A percentile compares a stretch with the other conserved stretches of the same genome.
These are phyloP conservation scores for Plantago elongata DNA, from an alignment of 257 asterid genomes.

Conservation along the genomic window DNA sequence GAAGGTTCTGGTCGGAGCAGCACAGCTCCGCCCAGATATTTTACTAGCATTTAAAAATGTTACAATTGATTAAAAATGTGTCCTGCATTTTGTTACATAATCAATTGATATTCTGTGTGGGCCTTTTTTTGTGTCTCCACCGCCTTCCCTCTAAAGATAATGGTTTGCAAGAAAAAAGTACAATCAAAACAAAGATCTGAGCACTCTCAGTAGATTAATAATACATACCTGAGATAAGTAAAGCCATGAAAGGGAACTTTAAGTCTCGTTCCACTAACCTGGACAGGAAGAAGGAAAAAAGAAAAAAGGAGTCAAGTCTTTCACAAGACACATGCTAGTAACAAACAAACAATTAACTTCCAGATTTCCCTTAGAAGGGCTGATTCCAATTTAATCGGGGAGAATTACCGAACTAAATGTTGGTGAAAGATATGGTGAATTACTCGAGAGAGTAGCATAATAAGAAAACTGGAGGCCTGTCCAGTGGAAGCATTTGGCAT, in stretches of 20 bases:
- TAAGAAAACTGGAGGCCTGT: background rate
- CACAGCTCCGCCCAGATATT: too few relatives aligned
- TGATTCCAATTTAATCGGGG: conserved; percentile 16
- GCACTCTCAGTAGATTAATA: conserved; percentile 14
- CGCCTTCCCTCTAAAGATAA: conserved; percentile 1
- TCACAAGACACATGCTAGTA: conserved; percentile 15
- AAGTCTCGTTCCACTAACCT: conserved; percentile 78
- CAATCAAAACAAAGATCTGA: conserved; percentile 8
- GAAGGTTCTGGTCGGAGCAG: too few relatives aligned
- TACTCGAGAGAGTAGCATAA: too few relatives aligned
- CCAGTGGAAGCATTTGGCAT: background rate
- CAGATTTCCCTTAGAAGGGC: background rate
- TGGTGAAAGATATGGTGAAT: background rate
- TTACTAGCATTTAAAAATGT: too few relatives aligned
- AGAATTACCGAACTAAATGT: background rate
- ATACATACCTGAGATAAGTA: conserved; percentile 95
- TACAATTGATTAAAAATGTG: too few relatives aligned
- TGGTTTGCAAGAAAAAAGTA: conserved; percentile 10
- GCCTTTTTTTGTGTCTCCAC: too few relatives aligned
- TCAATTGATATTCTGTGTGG: too few relatives aligned
- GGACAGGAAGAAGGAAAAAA: conserved; percentile 7
- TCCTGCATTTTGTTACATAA: too few relatives aligned
- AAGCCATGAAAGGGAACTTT: conserved; percentile 82
- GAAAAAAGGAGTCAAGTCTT: conserved; percentile 22
- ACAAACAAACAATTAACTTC: conserved; percentile 13